A percentile compares a stretch with the other conserved stretches of the same genome.
These are phyloP conservation scores for Phytophthora hybrid DNA, from an alignment of 352 stramenopile species.

Conservation along the genomic window DNA sequence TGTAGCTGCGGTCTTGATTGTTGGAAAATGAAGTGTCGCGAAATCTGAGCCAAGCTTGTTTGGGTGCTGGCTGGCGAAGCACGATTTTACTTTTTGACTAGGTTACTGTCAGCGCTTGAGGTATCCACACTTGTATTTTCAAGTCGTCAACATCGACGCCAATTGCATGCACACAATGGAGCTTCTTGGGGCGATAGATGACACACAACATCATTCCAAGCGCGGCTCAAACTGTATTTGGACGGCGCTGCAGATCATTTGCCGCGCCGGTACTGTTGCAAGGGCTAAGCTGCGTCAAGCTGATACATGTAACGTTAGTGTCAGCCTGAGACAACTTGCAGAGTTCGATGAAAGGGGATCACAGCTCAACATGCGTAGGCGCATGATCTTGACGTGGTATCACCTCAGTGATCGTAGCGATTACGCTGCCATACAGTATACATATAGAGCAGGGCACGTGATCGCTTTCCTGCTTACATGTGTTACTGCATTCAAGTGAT, in stretches of 20 bases:
- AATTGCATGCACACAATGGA: neutral
- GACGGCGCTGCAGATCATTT: neutral
- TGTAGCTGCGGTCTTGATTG: neutral
- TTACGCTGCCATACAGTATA: conserved; percentile 11
- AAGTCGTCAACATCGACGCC: neutral
- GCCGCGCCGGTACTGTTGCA: too few species aligned
- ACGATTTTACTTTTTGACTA: neutral
- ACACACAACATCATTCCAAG: conserved; percentile 29
- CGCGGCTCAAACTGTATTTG: conserved; percentile 31
- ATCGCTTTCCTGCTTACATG: too few species aligned
- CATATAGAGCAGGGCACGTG: neutral
- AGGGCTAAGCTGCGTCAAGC: too few species aligned
- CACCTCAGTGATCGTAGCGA: conserved; percentile 2
- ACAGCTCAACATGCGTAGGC: too few species aligned
- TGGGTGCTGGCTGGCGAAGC: neutral
- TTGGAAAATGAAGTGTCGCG: neutral
- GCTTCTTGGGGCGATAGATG: conserved; percentile 19
- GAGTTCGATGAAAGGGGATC: too few species aligned
- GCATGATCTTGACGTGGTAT: too few species aligned
- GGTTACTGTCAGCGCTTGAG: neutral
- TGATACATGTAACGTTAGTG: too few species aligned
- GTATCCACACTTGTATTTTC: neutral
- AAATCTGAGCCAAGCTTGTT: neutral
- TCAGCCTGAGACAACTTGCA: too few species aligned
- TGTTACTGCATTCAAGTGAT: neutral